Evolutionary conservation across 2,329 filamentous ascomycete genomes (phyloP).

Genomic region (Epichloe amarillans): DNA sequence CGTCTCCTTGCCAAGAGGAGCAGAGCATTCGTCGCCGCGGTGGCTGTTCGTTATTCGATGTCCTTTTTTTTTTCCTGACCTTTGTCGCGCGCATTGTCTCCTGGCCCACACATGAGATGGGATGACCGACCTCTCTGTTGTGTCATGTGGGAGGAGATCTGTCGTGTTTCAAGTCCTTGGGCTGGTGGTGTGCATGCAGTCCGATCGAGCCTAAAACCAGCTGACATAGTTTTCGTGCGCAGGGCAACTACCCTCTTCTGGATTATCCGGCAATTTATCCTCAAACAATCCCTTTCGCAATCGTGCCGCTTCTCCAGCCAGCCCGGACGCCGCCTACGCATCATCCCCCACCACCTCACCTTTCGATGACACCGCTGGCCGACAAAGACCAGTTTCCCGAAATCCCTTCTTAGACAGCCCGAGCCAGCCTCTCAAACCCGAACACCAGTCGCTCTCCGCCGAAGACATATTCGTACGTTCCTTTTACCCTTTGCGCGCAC

Average conservation of each 20-base stretch:
- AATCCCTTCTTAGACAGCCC: constrained; percentile 63
- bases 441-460: constrained; percentile 36
- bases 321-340: constrained; percentile 19
- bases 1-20: neutral
- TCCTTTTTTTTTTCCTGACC: neutral
- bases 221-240: constrained; percentile 5
- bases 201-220: constrained; percentile 1
- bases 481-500: neutral
- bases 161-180: constrained; percentile 12
- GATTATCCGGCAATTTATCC: constrained; percentile 53
- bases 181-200: neutral
- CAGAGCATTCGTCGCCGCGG: neutral
- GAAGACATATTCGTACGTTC: constrained; percentile 67
- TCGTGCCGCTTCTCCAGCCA: constrained; percentile 48
- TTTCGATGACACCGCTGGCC: constrained; percentile 41
- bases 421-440: constrained; percentile 25
- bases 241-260: constrained; percentile 16
- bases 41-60: neutral
- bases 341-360: constrained; percentile 38
- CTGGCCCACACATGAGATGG: constrained; percentile 2
- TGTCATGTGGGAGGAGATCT: constrained; percentile 7
- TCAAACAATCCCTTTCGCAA: constrained; percentile 78
- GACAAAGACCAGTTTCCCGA: constrained; percentile 48
- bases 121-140: constrained; percentile 3
- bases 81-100: constrained; percentile 2